Percentiles rank a stretch among this genome's conserved stretches.
phyloP scores from a whole-genome alignment of 208 protist species.

The Trypanosoma melophagium region DNA sequence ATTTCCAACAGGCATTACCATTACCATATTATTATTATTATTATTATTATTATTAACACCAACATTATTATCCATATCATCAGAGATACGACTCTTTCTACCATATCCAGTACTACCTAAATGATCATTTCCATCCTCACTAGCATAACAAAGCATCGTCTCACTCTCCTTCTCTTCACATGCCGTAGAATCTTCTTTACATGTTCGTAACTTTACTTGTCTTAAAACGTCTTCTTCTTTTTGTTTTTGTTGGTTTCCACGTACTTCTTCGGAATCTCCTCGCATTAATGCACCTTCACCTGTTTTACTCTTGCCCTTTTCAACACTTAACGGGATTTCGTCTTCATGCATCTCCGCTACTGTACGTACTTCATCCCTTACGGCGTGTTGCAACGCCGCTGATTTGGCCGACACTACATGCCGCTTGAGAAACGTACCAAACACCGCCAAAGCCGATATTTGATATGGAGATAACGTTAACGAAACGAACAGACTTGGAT shows the following conservation, averaged over 20 bases:
- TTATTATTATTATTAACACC: not conserved
- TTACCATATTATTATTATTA: not conserved
- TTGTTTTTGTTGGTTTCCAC: not conserved
- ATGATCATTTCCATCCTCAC: too few species aligned
- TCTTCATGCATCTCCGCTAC: too few species aligned
- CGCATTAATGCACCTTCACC: not conserved
- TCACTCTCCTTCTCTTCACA: too few species aligned
- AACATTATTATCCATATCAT: not conserved
- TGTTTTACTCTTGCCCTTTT: not conserved
- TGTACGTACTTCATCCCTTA: too few species aligned
- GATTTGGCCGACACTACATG: conserved; percentile 4
- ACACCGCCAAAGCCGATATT: conserved; percentile 36
- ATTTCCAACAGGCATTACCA: too few species aligned
- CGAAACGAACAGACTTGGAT: conserved; percentile 49
- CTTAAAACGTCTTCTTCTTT: not conserved
- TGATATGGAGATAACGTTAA: conserved; percentile 68
- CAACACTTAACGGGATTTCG: too few species aligned
- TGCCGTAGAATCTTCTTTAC: too few species aligned
- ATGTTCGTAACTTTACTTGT: not conserved
- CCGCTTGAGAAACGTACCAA: conserved; percentile 17
- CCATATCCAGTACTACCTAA: too few species aligned
- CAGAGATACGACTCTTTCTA: too few species aligned
- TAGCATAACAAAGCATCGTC: too few species aligned
- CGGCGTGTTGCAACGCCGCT: conserved; percentile 6
- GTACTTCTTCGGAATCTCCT: not conserved